Conservation (phyloP, 441 rosid species). For the Populus hybrid region DNA sequence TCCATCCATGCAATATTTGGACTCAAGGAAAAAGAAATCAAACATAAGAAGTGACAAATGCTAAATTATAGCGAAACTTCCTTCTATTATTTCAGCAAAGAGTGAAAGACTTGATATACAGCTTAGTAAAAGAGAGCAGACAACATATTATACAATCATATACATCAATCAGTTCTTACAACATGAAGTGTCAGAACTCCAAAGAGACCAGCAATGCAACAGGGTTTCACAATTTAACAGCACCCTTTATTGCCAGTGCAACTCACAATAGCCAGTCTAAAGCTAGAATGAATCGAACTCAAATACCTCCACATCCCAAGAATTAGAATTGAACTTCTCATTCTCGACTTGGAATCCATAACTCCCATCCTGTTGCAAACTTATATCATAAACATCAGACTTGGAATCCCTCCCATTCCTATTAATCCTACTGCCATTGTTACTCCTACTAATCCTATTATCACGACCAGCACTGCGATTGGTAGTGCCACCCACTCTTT, state of each 20-base stretch:
- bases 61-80: not conserved
- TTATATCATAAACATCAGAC: conserved; percentile 35
- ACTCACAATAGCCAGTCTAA: not conserved
- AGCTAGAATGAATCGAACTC: not conserved
- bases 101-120: conserved; percentile 6
- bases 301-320: not conserved
- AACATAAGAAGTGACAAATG: not conserved
- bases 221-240: not conserved
- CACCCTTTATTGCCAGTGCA: not conserved
- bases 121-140: not conserved
- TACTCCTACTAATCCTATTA: conserved; percentile 1
- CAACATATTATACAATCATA: too few species aligned
- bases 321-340: not conserved
- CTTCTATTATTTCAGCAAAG: not conserved
- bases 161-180: not conserved
- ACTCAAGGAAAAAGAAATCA: not conserved
- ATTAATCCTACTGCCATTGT: not conserved
- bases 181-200: not conserved
- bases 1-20: not conserved
- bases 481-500: conserved; percentile 14
- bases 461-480: conserved; percentile 1
- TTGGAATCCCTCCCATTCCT: conserved; percentile 7
- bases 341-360: conserved; percentile 5
- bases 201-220: not conserved
- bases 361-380: conserved; percentile 8